Base-by-base conservation (phyloP, 2,329 filamentous ascomycete genomes). In the Lachnellula cervina region DNA sequence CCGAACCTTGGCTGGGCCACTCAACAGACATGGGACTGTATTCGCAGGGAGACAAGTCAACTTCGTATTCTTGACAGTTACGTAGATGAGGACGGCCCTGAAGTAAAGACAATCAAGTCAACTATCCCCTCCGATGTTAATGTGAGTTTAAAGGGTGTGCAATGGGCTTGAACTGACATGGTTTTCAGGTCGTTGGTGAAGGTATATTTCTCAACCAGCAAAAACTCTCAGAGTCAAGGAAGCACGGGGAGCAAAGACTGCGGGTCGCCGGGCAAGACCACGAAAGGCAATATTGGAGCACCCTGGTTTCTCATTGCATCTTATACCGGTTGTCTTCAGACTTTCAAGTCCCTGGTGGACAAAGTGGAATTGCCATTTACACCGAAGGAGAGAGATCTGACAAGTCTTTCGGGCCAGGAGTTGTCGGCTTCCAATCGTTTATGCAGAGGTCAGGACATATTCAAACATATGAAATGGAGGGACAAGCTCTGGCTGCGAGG, bases 401-500 rank as follows among this genome's bases (percentile, higher is more conserved):
- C 32, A 32, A 21, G 5, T 48, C 43, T 2, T 19, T 25, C 21
- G 51, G 51, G 16, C 32, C 25, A n/a, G 43, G 45, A 13, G 40
- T 54, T 25, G 43, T 49, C 14, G 51, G 51, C 7, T 54, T 54
- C 13, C 43, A 47, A 25, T 47, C 51, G 11, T 54, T 54, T 49
- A 44, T 49, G 21, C 51, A 54, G 43, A 40, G 45, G 37, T 47
- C 51, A n/a, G 34, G 28, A 6, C 28, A 47, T 38, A 37, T 54
- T 16, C 51, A 54, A 21, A 48, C 43, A n/a, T 54, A 47, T 23
- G 51, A 54, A 23, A 54, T 54, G 43, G 51, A 54, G 45, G 51
- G 43, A 7, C 23, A 23, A 28, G 45, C 35, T 48, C 51, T 54
- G 8, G 16, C 45, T 25, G 28, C 43, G 21, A 47, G 51, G 43